Base-by-base conservation (phyloP, 2,329 filamentous ascomycete genomes). In the Blastomyces percursus region DNA sequence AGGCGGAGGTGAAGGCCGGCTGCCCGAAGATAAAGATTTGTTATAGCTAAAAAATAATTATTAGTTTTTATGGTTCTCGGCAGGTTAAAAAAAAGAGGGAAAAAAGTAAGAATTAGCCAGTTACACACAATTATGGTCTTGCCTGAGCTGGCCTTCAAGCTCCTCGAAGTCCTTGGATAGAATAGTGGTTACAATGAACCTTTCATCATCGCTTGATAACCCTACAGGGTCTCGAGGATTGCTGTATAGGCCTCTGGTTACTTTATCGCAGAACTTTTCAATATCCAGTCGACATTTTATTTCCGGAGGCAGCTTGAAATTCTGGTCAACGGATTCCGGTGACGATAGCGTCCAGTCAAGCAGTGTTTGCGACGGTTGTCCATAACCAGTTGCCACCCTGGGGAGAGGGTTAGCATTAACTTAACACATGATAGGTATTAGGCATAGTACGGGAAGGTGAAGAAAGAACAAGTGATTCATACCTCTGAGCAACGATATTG, bases 401-500 rank as follows among this genome's bases (percentile, higher is more conserved):
- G 12, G 48, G n/a, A 35, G 16, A 48, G 16, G 6, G 42, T 46
- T 24, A 64, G 30, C 14, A 44, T 68, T 65, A 50, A 19, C 68
- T 59, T 63, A 60, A 11, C 35, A 61, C 3, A 24, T 24, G n/a
- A 24, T 24, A 8, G 4, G 38, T 21, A 44, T 44, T 21, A 42
- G 14, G 48, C 35, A 11, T 21, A 12, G 9, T 38, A 40, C 27
- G 16, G 32, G 19, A 56, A 19, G 19, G 44, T 54, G 50, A 52
- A 38, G 55, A 61, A 50, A 44, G 21, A 8, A 32, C 19, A 9
- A 32, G 42, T 5, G 50, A 38, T 59, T 68, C 76, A 66, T 77
- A 84, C 82, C 83, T 83, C 68, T 88, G 85, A 21, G 85, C 84
- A 59, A 87, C 84, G 65, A 86, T 82, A 69, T 88, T 88, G 73